Conservation (phyloP, 176 grass and related monocot species). For the Zea mays region DNA sequence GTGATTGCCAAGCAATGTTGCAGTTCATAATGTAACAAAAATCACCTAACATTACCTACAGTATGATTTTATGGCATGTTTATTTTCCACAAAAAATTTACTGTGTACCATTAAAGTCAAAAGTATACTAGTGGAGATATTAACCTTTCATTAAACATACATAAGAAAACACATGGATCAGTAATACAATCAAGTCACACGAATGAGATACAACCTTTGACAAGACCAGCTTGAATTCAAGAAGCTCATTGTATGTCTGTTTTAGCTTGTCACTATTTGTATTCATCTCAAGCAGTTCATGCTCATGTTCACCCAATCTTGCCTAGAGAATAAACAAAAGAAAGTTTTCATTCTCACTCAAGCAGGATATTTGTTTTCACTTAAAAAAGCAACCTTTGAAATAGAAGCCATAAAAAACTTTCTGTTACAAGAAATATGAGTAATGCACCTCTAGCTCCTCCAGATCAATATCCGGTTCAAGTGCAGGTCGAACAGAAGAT, state of each 20-base stretch:
- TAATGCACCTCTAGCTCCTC: conserved; percentile 88
- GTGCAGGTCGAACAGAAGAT: conserved; percentile 61
- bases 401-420: not conserved
- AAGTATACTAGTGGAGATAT: conserved; percentile 6
- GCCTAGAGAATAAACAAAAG: conserved; percentile 50
- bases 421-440: conserved; percentile 12
- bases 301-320: conserved; percentile 82
- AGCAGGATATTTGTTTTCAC: conserved; percentile 18
- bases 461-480: conserved; percentile 88
- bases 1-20: conserved; percentile 8
- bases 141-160: conserved; percentile 24
- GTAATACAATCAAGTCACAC: conserved; percentile 20
- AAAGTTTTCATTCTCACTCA: conserved; percentile 1
- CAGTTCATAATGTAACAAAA: conserved; percentile 22
- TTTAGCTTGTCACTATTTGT: conserved; percentile 77
- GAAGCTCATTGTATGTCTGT: conserved; percentile 92
- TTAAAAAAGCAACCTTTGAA: conserved; percentile 16
- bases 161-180: conserved; percentile 15
- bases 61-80: not conserved
- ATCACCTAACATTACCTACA: conserved; percentile 12
- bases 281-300: conserved; percentile 96
- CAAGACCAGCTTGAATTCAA: conserved; percentile 98
- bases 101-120: not conserved
- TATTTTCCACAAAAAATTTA: conserved; percentile 23
- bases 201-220: conserved; percentile 83